Percentiles rank a stretch among this genome's conserved stretches.
Evolutionary conservation across 192 early-diverging fungal species (phyloP).

Genomic region (Podila epicladia): DNA sequence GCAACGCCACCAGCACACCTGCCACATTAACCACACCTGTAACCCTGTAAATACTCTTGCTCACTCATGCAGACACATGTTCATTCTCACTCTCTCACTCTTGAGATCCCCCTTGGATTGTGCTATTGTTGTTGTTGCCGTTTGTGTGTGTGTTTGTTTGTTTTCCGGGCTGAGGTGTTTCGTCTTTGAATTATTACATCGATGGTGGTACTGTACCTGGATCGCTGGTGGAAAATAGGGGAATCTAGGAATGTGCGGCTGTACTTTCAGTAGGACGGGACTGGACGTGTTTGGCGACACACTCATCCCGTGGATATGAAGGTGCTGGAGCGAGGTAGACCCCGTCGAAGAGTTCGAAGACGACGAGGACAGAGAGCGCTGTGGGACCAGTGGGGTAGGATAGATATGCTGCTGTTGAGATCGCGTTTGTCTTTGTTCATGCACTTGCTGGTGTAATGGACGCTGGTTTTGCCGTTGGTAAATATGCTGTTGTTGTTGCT

Average conservation of each 20-base stretch:
- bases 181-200: no score
- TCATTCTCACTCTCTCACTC: neutral
- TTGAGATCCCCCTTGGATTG: no score
- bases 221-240: slow-evolving; percentile 50
- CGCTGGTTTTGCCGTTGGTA: neutral
- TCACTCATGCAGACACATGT: neutral
- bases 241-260: slow-evolving; percentile 32
- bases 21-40: neutral
- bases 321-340: neutral
- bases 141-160: neutral
- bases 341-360: neutral
- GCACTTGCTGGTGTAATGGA: neutral
- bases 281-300: neutral
- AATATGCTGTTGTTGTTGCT: neutral
- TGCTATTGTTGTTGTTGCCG: no score
- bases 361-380: neutral
- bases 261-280: neutral
- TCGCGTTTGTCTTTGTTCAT: neutral
- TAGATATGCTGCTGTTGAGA: slow-evolving; percentile 4
- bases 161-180: neutral
- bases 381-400: neutral
- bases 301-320: no score
- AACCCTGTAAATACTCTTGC: neutral
- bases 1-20: neutral
- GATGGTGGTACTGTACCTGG: slow-evolving; percentile 15